Evolutionary conservation across 2,329 filamentous ascomycete genomes (phyloP).

Genomic region (Botryotinia globosa): DNA sequence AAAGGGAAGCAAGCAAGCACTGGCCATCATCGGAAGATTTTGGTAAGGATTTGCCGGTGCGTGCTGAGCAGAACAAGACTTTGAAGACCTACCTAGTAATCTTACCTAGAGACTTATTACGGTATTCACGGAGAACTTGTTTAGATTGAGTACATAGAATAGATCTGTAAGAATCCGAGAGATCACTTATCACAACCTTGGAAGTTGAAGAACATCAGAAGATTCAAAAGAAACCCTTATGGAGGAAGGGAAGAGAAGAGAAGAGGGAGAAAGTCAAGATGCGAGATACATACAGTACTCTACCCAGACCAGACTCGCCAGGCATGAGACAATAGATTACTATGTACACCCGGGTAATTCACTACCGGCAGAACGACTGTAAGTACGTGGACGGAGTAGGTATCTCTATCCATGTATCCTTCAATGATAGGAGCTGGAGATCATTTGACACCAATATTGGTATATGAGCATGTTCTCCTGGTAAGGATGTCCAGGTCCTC

Average conservation of each 20-base stretch:
- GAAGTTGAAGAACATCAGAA: not conserved
- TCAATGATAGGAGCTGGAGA: not conserved
- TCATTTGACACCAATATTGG: not conserved
- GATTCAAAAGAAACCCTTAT: not conserved
- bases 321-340: not conserved
- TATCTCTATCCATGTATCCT: not conserved
- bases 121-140: not conserved
- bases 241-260: too few relatives aligned
- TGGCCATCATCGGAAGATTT: slow-evolving; percentile 5
- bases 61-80: not conserved
- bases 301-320: too few relatives aligned
- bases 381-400: too few relatives aligned
- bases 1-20: slow-evolving; percentile 7
- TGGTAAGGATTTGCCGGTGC: not conserved
- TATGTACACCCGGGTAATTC: not conserved
- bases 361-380: not conserved
- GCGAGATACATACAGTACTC: not conserved
- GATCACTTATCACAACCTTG: not conserved
- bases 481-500: not conserved
- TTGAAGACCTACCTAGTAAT: not conserved
- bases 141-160: not conserved
- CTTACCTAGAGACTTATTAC: not conserved
- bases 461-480: not conserved
- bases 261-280: not conserved
- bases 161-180: not conserved